Conservation (phyloP, 257 asterid genomes). For the Nicotiana noctiflora region DNA sequence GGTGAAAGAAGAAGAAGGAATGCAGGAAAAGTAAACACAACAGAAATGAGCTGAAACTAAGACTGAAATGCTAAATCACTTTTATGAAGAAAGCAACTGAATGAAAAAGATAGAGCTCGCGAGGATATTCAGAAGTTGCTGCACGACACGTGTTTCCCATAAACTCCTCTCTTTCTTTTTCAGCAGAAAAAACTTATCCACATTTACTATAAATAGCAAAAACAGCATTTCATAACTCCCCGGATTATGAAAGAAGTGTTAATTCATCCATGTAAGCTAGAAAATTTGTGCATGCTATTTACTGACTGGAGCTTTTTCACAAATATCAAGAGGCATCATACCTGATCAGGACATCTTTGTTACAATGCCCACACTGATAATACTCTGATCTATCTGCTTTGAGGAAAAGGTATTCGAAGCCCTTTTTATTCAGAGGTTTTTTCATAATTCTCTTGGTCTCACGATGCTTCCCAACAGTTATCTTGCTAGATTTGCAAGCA, state of each 20-base stretch:
- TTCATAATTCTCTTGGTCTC: constrained; percentile 25
- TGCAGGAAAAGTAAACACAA: neutral
- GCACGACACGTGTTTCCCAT: neutral
- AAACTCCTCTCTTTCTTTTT: neutral
- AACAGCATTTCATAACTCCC: neutral
- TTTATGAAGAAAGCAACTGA: neutral
- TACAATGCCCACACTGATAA: constrained; percentile 69
- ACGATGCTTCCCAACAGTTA: constrained; percentile 33
- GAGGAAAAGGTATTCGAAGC: constrained; percentile 69
- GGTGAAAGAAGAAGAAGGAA: neutral
- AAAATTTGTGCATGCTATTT: neutral
- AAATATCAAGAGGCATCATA: constrained; percentile 20
- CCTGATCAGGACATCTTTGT: constrained; percentile 70
- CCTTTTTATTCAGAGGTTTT: constrained; percentile 46
- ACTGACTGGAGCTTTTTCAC: neutral
- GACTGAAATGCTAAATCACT: neutral
- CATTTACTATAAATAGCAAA: neutral
- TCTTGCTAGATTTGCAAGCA: constrained; percentile 64
- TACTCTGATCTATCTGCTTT: constrained; percentile 57
- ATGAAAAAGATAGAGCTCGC: neutral
- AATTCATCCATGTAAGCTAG: neutral
- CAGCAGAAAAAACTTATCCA: neutral
- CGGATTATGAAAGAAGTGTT: neutral
- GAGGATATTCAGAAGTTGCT: neutral
- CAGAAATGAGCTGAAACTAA: neutral